Evolutionary conservation across 768 basidiomycete genomes (phyloP), one percentile per base, ranked within the genome.

Genomic region (Tylopilus sp.): DNA sequence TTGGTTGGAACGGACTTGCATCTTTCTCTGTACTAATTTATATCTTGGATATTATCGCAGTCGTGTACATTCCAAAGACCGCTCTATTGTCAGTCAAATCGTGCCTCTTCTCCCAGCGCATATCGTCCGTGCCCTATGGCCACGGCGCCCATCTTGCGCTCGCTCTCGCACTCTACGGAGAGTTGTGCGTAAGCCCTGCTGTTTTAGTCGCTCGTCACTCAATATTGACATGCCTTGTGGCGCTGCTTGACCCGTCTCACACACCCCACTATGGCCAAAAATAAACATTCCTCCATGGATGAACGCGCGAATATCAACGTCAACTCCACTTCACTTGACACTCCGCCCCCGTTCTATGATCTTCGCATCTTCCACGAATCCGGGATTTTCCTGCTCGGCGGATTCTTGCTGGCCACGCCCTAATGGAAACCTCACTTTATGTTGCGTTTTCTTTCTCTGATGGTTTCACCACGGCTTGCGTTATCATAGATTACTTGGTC

Each of bases 1-100:
- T 48, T 43, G 45, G 30, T 55, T 23, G 1, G 3, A 36, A 33
- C 28, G 31, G 23, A 48, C 18, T 8, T 38, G 28, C 28, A 8
- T 18, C 40, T 40, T 41, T 43, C 15, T 52, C 18, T 31, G 40
- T 17, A 30, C 47, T 57, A 10, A 58, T 43, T 46, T 45, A 41
- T 57, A n/a, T 47, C 44, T 44, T 44, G 30, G 38, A 12, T 18
- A 20, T 51, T 18, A 20, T 51, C 30, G 18, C 49, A 89, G 87
- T 88, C 44, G 83, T 81, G 8, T 73, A 73, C 31, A 87, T 88
- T 59, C 82, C 85, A 31, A 86, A 82, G 67, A 54, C 70, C 48
- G 73, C 78, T 40, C 76, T 88, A 18, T 72, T 90, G 18, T 88
- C 87, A 28, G 77, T 75, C 40, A 75, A 74, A 57, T 78, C 79